Percentiles rank a stretch among this genome's conserved stretches.
Evolutionary conservation across 2,329 filamentous ascomycete species (phyloP).

Genomic region (Alternaria sp.): DNA sequence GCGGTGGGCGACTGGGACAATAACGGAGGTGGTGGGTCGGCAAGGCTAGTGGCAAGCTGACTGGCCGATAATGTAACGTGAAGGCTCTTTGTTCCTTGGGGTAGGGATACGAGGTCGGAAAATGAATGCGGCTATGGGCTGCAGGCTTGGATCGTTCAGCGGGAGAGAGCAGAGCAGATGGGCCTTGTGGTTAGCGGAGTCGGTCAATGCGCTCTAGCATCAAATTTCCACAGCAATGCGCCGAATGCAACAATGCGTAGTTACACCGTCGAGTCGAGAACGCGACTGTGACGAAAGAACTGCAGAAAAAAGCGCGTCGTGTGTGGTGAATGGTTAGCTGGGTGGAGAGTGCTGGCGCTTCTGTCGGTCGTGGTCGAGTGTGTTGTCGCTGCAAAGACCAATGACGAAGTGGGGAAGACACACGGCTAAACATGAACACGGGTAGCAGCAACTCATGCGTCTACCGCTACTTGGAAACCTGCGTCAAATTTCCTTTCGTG

Average conservation of each 20-base stretch:
- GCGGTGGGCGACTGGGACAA: conserved; percentile 16
- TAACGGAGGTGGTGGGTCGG: conserved; percentile 23
- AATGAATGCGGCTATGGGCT: conserved; percentile 3
- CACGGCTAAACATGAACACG: conserved; percentile 31
- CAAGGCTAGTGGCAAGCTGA: conserved; percentile 28
- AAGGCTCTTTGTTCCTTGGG: neutral
- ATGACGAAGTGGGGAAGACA: conserved; percentile 41
- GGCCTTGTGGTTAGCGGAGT: conserved; percentile 30
- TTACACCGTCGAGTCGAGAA: conserved; percentile 29
- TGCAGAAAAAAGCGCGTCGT: conserved; percentile 27
- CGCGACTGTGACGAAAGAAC: conserved; percentile 27
- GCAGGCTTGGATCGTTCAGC: conserved; percentile 12
- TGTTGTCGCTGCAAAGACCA: conserved; percentile 39
- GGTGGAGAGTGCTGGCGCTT: conserved; percentile 38
- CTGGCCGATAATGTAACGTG: conserved; percentile 7
- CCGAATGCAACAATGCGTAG: conserved; percentile 28
- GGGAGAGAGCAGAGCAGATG: conserved; percentile 13
- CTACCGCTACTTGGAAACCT: conserved; percentile 16
- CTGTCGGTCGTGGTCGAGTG: conserved; percentile 32
- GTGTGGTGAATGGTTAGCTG: conserved; percentile 34
- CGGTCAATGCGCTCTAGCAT: conserved; percentile 44
- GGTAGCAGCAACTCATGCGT: conserved; percentile 19
- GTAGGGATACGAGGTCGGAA: conserved; percentile 6
- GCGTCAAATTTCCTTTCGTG: conserved; percentile 6
- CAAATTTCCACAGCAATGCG: conserved; percentile 35